These are phyloP conservation scores for Anastatica hierochuntica DNA, from an alignment of 345 rosid species.

Conservation along the genomic window DNA sequence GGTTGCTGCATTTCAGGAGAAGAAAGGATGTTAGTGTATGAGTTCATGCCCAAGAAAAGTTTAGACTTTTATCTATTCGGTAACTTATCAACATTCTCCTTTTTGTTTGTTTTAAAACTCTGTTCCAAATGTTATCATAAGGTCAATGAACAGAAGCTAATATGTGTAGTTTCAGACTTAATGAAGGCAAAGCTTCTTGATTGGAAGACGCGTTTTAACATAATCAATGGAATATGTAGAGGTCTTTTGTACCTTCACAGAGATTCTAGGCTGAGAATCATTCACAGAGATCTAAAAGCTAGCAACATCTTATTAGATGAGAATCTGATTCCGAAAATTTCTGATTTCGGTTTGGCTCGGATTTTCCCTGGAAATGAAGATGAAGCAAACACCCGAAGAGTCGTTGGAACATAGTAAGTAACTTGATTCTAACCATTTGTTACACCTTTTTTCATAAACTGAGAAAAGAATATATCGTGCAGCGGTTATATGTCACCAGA, in stretches of 20 bases:
- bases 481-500: conserved; percentile 45
- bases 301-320: conserved; percentile 46
- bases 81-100: neutral
- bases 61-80: conserved; percentile 33
- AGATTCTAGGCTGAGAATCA: conserved; percentile 42
- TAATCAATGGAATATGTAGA: conserved; percentile 40
- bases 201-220: conserved; percentile 34
- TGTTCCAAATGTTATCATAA: neutral
- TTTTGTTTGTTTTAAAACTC: neutral
- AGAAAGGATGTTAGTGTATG: conserved; percentile 54
- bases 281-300: conserved; percentile 42
- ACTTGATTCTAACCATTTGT: neutral
- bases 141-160: neutral
- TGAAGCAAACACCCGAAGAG: conserved; percentile 35
- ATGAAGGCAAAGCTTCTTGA: conserved; percentile 18
- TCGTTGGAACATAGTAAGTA: conserved; percentile 42
- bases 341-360: conserved; percentile 39
- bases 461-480: neutral
- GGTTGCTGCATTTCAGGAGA: conserved; percentile 48
- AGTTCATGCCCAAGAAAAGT: conserved; percentile 41
- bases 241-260: conserved; percentile 41
- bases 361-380: conserved; percentile 31
- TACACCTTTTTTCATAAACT: neutral
- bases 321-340: conserved; percentile 36
- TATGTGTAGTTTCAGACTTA: conserved; percentile 22